Base-by-base conservation (phyloP, 208 protist species). In the Paratrypanosoma confusum region DNA sequence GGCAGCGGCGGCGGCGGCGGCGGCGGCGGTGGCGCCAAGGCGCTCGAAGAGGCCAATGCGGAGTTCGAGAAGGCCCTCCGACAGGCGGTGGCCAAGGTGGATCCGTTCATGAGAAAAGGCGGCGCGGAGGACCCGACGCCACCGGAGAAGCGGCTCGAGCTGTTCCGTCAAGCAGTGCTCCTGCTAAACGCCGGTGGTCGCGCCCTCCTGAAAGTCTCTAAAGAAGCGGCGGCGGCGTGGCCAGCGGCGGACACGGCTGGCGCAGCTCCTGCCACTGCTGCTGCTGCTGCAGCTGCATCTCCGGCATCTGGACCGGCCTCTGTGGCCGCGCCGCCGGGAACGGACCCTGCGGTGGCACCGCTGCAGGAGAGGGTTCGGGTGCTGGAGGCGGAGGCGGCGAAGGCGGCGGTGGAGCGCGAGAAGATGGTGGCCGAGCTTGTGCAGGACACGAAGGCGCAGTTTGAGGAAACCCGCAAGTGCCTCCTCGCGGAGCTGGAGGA, bases 291-390 rank as follows among this genome's bases (percentile, higher is more conserved):
- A 47, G 0, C n/a, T 5, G 26, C 13, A 16, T 31, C 20, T n/a
- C 34, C 27, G 41, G 22, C 27, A 20, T 47, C 14, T 31, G 41
- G 29, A 47, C 34, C 37, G 29, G 41, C 29, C 18, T 21, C 29
- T 21, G 28, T 22, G 17, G 28, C 41, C 41, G 8, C 28, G 34
- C 5, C 22, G 41, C 41, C 34, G 41, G 29, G 34, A 39, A 3
- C 10, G 33, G 17, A 24, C 3, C 4, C 41, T 48, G 32, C 46
- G 43, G 21, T 27, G 53, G 5, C 50, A 54, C 48, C 56, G 47
- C 10, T 63, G 47, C 14, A 48, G 53, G 14, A 63, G 35, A 49
- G 39, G 24, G 31, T 50, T 24, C 48, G 39, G 22, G 22, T 63
- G 14, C 41, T 50, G 11, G 14, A 63, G 47, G 4, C 14, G 49